Base-by-base conservation (phyloP, 768 basidiomycete genomes). In the Mycena rebaudengoi region DNA sequence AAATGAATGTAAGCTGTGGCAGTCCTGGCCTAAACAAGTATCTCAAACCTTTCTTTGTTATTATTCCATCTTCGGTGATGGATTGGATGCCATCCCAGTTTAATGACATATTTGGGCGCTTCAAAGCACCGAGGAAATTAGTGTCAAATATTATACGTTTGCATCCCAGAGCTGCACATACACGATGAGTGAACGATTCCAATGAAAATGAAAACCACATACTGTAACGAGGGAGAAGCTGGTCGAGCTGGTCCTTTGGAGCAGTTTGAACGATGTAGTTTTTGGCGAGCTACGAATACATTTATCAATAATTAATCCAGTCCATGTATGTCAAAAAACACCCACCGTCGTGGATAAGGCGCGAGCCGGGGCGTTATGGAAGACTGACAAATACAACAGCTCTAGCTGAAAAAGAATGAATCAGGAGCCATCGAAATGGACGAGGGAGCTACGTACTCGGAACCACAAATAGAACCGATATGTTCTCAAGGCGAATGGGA, bases 61-160 rank as follows among this genome's bases (percentile, higher is more conserved):
- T 44, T 32, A 85, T 74, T 2, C 85, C 84, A 56, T 78, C 73
- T 60, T 79, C 75, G 7, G 74, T 72, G 39, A 85, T 75, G 13
- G 67, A 65, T 13, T 75, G 71, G 23, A 85, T 78, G 1, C 74
- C 78, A 16, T 78, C 77, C 71, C 75, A 83, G 16, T 75, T 73
- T 25, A 87, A 69, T 5, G 76, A 61, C 13, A 87, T 77, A 69
- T 88, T 87, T 8, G 79, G 73, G 5, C 74, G 77, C 57, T 82
- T 75, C 28, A 87, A 73, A 14, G 79, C 69, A 25, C 75, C 61
- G 37, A 87, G 76, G 68, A 83, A 88, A 20, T 77, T 76, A 0
- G 81, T 76, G 65, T 88, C 83, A 53, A 82, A 75, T 7, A 88
- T 75, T 16, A 86, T 70, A 20, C 87, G 83, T 70, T 84, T 86